Percentiles rank a stretch among this genome's conserved stretches.
Conservation (phyloP, 2,329 filamentous ascomycete species). For the Fusarium sp. region DNA sequence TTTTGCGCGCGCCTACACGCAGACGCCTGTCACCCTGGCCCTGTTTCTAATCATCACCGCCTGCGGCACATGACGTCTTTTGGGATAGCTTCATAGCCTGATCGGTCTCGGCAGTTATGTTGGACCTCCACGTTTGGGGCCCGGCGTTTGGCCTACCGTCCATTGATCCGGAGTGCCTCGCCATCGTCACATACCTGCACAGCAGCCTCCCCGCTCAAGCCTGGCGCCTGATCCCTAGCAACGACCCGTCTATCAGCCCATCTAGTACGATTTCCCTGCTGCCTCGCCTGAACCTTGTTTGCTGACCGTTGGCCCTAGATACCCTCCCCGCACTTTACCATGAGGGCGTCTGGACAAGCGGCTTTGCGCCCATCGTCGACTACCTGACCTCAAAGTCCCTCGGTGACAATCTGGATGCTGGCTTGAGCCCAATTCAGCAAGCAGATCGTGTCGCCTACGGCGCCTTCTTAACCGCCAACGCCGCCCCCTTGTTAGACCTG, state of each 20-base stretch:
- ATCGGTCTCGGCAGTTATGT: slow-evolving; percentile 47
- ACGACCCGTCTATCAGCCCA: slow-evolving; percentile 80
- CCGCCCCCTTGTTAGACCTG: slow-evolving; percentile 85
- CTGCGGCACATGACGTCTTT: slow-evolving; percentile 22
- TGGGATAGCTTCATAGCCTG: slow-evolving; percentile 29
- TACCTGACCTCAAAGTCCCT: slow-evolving; percentile 65
- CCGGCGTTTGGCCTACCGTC: slow-evolving; percentile 91
- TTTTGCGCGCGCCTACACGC: slow-evolving; percentile 20
- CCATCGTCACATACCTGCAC: slow-evolving; percentile 83
- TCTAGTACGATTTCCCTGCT: slow-evolving; percentile 69
- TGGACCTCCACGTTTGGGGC: slow-evolving; percentile 90
- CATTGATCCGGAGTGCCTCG: slow-evolving; percentile 92
- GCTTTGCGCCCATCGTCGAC: slow-evolving; percentile 73
- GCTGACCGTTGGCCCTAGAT: slow-evolving; percentile 58
- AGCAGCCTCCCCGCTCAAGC: slow-evolving; percentile 70
- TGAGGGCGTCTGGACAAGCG: slow-evolving; percentile 68
- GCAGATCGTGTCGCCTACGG: slow-evolving; percentile 69
- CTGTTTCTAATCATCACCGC: slow-evolving; percentile 6
- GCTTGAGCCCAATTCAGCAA: slow-evolving; percentile 56
- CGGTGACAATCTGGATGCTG: slow-evolving; percentile 57
- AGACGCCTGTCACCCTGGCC: slow-evolving; percentile 10
- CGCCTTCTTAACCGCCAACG: slow-evolving; percentile 81
- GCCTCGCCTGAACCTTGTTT: slow-evolving; percentile 31
- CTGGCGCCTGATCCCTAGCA: slow-evolving; percentile 82
- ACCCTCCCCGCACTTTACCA: slow-evolving; percentile 70